These are phyloP conservation scores for Stachybotrys elegans DNA, from an alignment of 2,329 filamentous ascomycete genomes.

Conservation along the genomic window DNA sequence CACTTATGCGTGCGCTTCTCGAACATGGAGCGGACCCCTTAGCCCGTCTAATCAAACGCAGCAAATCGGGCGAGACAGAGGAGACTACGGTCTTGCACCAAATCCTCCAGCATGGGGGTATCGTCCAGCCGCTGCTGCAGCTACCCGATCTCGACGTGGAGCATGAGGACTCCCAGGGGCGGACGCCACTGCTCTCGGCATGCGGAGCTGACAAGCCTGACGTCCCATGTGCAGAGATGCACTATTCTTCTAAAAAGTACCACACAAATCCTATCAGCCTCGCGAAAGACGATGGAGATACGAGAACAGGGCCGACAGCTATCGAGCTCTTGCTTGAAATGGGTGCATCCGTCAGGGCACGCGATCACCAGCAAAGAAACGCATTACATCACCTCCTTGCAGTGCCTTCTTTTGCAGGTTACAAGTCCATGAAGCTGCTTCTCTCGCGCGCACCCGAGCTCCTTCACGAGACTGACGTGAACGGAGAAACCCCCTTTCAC, in stretches of 20 bases:
- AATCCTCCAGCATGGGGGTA: slow-evolving; percentile 6
- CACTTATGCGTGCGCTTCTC: slow-evolving; percentile 13
- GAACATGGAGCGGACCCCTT: slow-evolving; percentile 20
- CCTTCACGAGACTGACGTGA: slow-evolving; percentile 11
- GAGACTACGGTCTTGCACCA: slow-evolving; percentile 17
- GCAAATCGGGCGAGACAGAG: not conserved
- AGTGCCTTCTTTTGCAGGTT: not conserved
- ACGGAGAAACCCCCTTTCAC: slow-evolving; percentile 20
- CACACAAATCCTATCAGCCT: too few relatives aligned
- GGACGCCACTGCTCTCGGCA: slow-evolving; percentile 18
- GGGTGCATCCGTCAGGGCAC: slow-evolving; percentile 17
- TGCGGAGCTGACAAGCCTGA: slow-evolving; percentile 10
- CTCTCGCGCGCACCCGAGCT: slow-evolving; percentile 7
- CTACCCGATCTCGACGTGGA: slow-evolving; percentile 16
- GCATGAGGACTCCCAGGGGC: slow-evolving; percentile 14
- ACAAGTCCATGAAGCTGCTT: slow-evolving; percentile 4
- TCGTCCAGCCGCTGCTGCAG: slow-evolving; percentile 13
- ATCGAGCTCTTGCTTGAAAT: slow-evolving; percentile 15
- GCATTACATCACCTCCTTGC: slow-evolving; percentile 11
- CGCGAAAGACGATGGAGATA: not conserved
- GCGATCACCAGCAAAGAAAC: slow-evolving; percentile 15
- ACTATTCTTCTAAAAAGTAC: too few relatives aligned
- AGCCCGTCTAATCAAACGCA: slow-evolving; percentile 7
- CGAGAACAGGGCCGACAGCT: not conserved
- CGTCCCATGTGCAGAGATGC: too few relatives aligned